Conservation (phyloP, 2,329 filamentous ascomycete species). For the Colletotrichum sansevieriae region DNA sequence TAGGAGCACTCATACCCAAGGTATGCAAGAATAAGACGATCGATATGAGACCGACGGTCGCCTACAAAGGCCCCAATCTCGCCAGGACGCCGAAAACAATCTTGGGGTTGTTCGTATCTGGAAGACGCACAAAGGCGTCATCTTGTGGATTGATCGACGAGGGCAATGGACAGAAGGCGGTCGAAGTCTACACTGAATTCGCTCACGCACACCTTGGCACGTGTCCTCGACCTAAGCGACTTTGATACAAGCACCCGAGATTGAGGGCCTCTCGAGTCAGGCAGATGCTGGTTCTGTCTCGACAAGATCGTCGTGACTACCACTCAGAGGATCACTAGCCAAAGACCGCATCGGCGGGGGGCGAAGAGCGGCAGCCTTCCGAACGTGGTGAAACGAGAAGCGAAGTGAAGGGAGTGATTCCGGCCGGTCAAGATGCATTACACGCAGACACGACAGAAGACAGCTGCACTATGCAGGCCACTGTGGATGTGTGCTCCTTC, state of each 20-base stretch:
- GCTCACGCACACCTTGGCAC: conserved; percentile 7
- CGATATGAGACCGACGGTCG: conserved; percentile 10
- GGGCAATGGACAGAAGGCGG: neutral
- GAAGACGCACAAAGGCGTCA: conserved; percentile 4
- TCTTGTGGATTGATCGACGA: conserved; percentile 8
- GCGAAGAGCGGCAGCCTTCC: conserved; percentile 3
- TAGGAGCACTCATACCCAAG: neutral
- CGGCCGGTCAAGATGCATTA: conserved; percentile 1
- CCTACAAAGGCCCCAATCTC: neutral
- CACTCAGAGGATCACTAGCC: conserved; percentile 5
- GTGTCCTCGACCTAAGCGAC: conserved; percentile 15
- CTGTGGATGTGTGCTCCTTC: conserved; percentile 31
- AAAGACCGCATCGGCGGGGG: neutral
- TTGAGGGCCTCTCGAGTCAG: conserved; percentile 25
- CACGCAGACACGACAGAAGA: conserved; percentile 25
- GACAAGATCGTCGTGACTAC: neutral
- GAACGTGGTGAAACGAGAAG: conserved; percentile 21
- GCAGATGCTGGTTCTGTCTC: conserved; percentile 5
- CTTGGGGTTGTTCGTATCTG: conserved; percentile 9
- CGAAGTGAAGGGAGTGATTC: conserved; percentile 7
- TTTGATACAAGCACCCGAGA: conserved; percentile 25
- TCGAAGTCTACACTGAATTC: conserved; percentile 21
- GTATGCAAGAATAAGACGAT: neutral
- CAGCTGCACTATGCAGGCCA: conserved; percentile 38
- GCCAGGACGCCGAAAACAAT: neutral